A percentile compares a stretch with the other conserved stretches of the same genome.
These are phyloP conservation scores for Diospyros lotus DNA, from an alignment of 148 eudicot species.

Conservation along the genomic window DNA sequence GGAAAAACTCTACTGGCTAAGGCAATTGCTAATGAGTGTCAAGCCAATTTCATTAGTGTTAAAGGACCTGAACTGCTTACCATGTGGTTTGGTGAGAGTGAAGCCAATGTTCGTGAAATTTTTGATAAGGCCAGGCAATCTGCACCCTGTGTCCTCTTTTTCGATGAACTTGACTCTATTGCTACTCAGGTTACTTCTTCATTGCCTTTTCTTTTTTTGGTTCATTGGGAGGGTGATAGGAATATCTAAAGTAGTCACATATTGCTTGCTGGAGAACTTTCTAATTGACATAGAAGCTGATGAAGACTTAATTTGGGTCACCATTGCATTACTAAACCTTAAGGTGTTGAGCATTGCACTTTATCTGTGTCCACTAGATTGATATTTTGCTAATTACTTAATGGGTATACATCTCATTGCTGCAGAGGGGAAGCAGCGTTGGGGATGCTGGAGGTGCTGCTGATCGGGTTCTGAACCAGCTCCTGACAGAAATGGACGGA, in stretches of 20 bases:
- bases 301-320: not conserved
- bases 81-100: constrained; percentile 65
- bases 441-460: constrained; percentile 61
- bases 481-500: constrained; percentile 57
- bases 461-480: constrained; percentile 50
- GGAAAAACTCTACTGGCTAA: constrained; percentile 52
- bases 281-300: not conserved
- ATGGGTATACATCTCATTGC: not conserved
- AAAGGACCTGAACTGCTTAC: constrained; percentile 55
- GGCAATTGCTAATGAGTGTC: constrained; percentile 55
- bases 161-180: constrained; percentile 56
- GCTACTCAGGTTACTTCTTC: constrained; percentile 43
- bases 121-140: constrained; percentile 57
- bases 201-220: not conserved
- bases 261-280: not conserved
- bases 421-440: constrained; percentile 44
- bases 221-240: not conserved
- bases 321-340: not conserved
- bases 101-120: constrained; percentile 55
- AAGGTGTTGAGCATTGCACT: not conserved
- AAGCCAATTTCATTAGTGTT: constrained; percentile 48
- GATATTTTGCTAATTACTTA: not conserved
- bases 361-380: not conserved
- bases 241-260: not conserved
- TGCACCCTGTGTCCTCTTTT: constrained; percentile 52